Conservation (phyloP, 2,329 filamentous ascomycete genomes). For the Septoria linicola region DNA sequence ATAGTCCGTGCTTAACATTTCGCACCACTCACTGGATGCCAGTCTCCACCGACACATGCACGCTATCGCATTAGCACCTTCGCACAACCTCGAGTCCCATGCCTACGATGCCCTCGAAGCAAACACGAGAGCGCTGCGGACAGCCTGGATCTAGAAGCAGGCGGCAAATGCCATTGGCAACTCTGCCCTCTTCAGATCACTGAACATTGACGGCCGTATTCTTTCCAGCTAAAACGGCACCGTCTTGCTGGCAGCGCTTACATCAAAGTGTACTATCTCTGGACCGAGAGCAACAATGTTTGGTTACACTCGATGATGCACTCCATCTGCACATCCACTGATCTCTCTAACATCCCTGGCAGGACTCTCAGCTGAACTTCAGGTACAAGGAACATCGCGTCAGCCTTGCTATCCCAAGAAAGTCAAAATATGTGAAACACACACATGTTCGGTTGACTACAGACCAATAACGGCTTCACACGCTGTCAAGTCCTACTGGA, state of each 20-base stretch:
- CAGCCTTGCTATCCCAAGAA: constrained; percentile 12
- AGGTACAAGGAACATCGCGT: constrained; percentile 19
- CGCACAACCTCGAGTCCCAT: constrained; percentile 11
- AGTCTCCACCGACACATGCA: constrained; percentile 15
- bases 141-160: not conserved
- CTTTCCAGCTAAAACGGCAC: not conserved
- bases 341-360: not conserved
- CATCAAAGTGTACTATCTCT: not conserved
- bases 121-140: not conserved
- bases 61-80: constrained; percentile 15
- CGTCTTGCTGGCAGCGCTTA: constrained; percentile 1
- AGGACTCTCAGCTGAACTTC: not conserved
- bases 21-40: constrained; percentile 12
- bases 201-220: not conserved
- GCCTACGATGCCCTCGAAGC: not conserved
- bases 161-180: not conserved
- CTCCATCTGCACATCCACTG: not conserved
- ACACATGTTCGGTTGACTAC: constrained; percentile 2
- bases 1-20: too few species aligned
- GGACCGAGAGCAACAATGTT: not conserved
- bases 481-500: constrained; percentile 3
- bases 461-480: constrained; percentile 4
- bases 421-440: constrained; percentile 20
- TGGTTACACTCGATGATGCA: not conserved
- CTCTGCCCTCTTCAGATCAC: not conserved